Base-by-base conservation (phyloP, 305 asterid genomes). In the Solanum hybrid region DNA sequence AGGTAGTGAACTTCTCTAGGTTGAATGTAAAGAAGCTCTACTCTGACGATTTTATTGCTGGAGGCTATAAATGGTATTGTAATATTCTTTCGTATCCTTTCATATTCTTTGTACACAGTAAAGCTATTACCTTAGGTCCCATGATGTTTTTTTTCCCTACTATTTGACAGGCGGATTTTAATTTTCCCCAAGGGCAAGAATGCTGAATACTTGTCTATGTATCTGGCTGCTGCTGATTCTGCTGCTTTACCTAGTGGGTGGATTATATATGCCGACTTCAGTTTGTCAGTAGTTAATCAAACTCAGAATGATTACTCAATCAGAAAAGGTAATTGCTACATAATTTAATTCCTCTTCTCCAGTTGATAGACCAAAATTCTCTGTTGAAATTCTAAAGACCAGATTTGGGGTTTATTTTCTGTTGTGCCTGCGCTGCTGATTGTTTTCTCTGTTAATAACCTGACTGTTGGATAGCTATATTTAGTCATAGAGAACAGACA, bases 261-360 rank as follows among this genome's bases (percentile, higher is more conserved):
- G 97, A 92, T 88, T 90, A 93, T 95, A 92, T 88, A 88, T 71
- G 94, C 94, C 35, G 92, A 92, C 87, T 94, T 94, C 93, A 90
- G 94, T 78, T 89, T 94, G 89, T 78, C 94, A 78, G 91, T 94
- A 88, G 92, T 91, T 34, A 93, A 92, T 92, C 95, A 94, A 91
- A 92, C 90, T 12, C 90, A 93, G 78, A 69, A 27, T 90, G 90
- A 91, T 91, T 92, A 90, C 89, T 90, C 95, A 42, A 86, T 93
- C 90, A 94, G 91, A 92, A 94, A 90, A 91, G 95, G 95, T 94
- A 91, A 36, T 71, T 22, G 15, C 19, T 36, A 11, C 31, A 11
- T 78, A 78, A 10, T 78, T 78, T 27, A 36, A 78, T 36, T 78
- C 56, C 56, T 78, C 26, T 78, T 78, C 51, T 78, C 85, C 75